phyloP scores from a whole-genome alignment of 306 rosid genomes.

The Prinsepia uniflora region DNA sequence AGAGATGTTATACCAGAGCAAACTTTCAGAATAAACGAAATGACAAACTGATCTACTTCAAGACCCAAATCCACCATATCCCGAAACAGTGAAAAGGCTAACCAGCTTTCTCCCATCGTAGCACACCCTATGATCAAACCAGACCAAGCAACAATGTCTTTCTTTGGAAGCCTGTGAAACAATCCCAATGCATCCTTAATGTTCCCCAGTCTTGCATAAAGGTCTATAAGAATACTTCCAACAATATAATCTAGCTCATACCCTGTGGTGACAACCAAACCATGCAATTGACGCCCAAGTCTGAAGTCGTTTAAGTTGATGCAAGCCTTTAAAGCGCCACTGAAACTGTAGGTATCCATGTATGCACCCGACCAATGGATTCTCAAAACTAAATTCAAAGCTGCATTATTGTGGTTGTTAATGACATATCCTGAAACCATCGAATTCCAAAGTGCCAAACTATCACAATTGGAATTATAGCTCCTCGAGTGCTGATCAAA shows the following conservation, averaged over 20 bases:
- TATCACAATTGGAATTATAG: slow-evolving; percentile 30
- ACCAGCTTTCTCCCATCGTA: slow-evolving; percentile 44
- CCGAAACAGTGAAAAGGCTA: slow-evolving; percentile 53
- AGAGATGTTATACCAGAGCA: slow-evolving; percentile 65
- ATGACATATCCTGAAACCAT: slow-evolving; percentile 74
- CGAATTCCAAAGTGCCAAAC: slow-evolving; percentile 69
- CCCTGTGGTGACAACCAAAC: slow-evolving; percentile 58
- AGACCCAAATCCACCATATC: slow-evolving; percentile 52
- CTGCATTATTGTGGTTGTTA: slow-evolving; percentile 41
- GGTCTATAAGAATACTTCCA: slow-evolving; percentile 73
- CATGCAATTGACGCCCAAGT: slow-evolving; percentile 71
- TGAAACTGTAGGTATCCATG: slow-evolving; percentile 65
- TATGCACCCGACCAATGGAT: slow-evolving; percentile 44
- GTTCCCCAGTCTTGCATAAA: slow-evolving; percentile 51
- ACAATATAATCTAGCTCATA: slow-evolving; percentile 58
- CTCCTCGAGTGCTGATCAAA: slow-evolving; percentile 39
- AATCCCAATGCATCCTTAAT: slow-evolving; percentile 47
- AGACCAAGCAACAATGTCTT: slow-evolving; percentile 75
- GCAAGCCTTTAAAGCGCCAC: slow-evolving; percentile 65
- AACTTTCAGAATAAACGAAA: slow-evolving; percentile 58
- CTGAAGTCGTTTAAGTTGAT: slow-evolving; percentile 43
- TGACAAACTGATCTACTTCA: slow-evolving; percentile 65
- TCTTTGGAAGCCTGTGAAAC: slow-evolving; percentile 59
- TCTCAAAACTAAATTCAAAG: slow-evolving; percentile 42
- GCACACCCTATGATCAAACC: slow-evolving; percentile 79